A percentile compares a stretch with the other conserved stretches of the same genome.
These are phyloP conservation scores for Yamadazyma diddensiae DNA, from an alignment of 1,139 yeast genomes.

Conservation along the genomic window DNA sequence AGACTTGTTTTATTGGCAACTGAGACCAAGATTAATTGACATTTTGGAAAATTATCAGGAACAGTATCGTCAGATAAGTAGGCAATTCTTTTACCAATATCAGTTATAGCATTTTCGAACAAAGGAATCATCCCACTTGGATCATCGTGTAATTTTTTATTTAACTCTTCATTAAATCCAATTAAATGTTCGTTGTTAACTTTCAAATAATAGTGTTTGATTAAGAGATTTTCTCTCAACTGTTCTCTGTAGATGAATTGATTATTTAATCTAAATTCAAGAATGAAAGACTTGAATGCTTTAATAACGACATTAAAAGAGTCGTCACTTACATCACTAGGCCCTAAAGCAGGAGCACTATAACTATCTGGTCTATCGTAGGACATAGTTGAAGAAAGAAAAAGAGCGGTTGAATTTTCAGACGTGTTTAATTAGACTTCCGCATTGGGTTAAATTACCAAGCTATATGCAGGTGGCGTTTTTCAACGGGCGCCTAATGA, in stretches of 20 bases:
- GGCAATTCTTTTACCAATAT: conserved; percentile 81
- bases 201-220: conserved; percentile 67
- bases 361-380: conserved; percentile 81
- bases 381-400: conserved; percentile 40
- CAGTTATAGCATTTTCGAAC: conserved; percentile 87
- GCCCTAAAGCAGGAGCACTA: conserved; percentile 84
- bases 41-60: conserved; percentile 64
- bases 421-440: conserved; percentile 19
- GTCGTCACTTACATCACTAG: conserved; percentile 66
- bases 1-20: conserved; percentile 72
- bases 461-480: no score
- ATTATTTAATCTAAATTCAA: conserved; percentile 81
- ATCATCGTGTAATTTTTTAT: conserved; percentile 78
- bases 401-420: conserved; percentile 4
- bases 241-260: conserved; percentile 90
- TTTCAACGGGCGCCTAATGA: no score
- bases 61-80: conserved; percentile 55
- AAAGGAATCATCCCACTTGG: conserved; percentile 88
- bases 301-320: conserved; percentile 73
- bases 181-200: conserved; percentile 86
- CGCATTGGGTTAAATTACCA: conserved; percentile 18
- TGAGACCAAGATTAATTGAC: conserved; percentile 79
- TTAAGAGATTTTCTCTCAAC: conserved; percentile 79
- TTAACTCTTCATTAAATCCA: conserved; percentile 84
- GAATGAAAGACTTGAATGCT: conserved; percentile 77